Conservation (phyloP, 805 yeast species). For the Spathaspora sp. region DNA sequence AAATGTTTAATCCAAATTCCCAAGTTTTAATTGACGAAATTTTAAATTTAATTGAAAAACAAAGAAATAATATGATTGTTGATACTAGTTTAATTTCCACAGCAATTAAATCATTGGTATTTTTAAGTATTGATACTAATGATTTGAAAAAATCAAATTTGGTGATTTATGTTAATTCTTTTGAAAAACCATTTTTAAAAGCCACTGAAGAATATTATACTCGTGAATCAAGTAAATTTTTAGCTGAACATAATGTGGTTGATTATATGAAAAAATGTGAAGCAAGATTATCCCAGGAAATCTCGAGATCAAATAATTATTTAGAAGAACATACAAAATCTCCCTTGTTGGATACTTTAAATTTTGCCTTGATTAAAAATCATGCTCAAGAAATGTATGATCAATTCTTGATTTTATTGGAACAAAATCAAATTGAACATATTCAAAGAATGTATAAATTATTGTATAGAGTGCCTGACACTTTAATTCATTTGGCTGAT, state of each 20-base stretch:
- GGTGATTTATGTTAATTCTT: constrained; percentile 73
- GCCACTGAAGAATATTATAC: constrained; percentile 66
- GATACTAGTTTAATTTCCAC: constrained; percentile 62
- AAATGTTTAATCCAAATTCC: constrained; percentile 68
- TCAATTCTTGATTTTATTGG: constrained; percentile 73
- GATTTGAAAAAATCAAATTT: constrained; percentile 84
- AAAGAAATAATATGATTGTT: constrained; percentile 74
- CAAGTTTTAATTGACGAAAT: constrained; percentile 63
- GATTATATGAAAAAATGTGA: constrained; percentile 89
- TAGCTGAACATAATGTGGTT: constrained; percentile 75
- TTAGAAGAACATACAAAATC: constrained; percentile 84
- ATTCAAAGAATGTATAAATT: constrained; percentile 74
- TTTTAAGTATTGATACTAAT: constrained; percentile 85
- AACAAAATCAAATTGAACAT: constrained; percentile 67
- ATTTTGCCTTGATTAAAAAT: constrained; percentile 69
- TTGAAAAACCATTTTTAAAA: constrained; percentile 73
- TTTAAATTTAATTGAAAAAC: constrained; percentile 68
- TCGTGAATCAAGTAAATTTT: constrained; percentile 62
- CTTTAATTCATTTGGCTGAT: constrained; percentile 74
- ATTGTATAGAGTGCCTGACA: constrained; percentile 72
- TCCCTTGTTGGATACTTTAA: constrained; percentile 70
- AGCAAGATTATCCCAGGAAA: constrained; percentile 77
- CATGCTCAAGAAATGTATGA: constrained; percentile 75
- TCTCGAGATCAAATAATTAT: constrained; percentile 69
- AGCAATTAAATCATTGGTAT: constrained; percentile 83